phyloP scores from a whole-genome alignment of 371 early-diverging fungal genomes.

The Syncephalastrum racemosum region DNA sequence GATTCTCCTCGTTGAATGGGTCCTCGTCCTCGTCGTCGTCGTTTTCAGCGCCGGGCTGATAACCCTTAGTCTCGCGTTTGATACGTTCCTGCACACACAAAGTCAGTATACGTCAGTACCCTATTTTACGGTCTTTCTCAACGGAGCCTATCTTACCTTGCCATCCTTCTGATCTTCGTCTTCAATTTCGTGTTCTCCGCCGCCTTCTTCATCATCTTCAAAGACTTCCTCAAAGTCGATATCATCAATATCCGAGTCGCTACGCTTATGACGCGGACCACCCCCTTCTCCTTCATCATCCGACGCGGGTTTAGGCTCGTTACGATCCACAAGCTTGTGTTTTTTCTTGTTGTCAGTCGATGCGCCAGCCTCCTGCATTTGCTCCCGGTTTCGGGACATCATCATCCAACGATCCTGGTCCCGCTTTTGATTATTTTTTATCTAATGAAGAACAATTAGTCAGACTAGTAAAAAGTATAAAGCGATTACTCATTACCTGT shows the following conservation, averaged over 20 bases:
- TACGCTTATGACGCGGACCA: neutral
- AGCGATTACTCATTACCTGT: constrained; percentile 48
- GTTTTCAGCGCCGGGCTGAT: constrained; percentile 26
- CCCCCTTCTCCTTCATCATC: constrained; percentile 9
- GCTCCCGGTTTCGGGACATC: constrained; percentile 48
- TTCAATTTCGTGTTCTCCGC: constrained; percentile 64
- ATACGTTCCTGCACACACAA: constrained; percentile 32
- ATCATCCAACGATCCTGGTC: constrained; percentile 75
- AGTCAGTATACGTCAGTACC: neutral
- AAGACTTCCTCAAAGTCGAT: constrained; percentile 53
- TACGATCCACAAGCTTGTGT: constrained; percentile 34
- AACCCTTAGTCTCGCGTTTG: constrained; percentile 41
- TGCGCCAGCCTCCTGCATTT: neutral
- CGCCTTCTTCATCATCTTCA: constrained; percentile 80
- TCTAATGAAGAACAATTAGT: constrained; percentile 10
- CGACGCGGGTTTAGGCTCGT: constrained; percentile 13
- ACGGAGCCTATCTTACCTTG: constrained; percentile 21
- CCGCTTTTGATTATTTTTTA: constrained; percentile 56
- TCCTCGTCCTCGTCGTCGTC: constrained; percentile 26
- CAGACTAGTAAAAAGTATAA: neutral
- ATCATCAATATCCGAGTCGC: constrained; percentile 54
- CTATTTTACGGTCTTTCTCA: constrained; percentile 13
- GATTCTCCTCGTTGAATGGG: constrained; percentile 12
- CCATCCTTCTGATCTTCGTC: constrained; percentile 64
- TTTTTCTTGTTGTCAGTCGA: constrained; percentile 14